A percentile compares a stretch with the other conserved stretches of the same genome.
Conservation (phyloP, 345 rosid species). For the Brassica nigra region DNA sequence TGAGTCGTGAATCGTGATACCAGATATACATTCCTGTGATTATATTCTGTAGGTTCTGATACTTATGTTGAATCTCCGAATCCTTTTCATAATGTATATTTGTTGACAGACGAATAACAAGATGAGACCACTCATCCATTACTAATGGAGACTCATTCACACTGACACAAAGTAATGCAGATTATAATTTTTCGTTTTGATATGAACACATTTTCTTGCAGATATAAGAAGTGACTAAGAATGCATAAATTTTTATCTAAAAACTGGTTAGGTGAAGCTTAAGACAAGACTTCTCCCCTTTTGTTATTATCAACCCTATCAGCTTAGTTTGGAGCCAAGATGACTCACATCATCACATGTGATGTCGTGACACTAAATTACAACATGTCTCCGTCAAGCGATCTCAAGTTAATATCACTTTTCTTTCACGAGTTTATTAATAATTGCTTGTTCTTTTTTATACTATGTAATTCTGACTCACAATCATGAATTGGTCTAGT, state of each 20-base stretch:
- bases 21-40: not conserved
- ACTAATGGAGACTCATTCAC: not conserved
- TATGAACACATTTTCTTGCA: not conserved
- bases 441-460: not conserved
- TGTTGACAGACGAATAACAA: not conserved
- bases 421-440: constrained; percentile 13
- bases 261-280: constrained; percentile 21
- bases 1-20: not conserved
- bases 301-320: constrained; percentile 24
- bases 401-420: constrained; percentile 38
- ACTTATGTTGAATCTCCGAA: not conserved
- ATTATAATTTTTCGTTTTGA: not conserved
- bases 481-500: constrained; percentile 10
- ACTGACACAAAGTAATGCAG: not conserved
- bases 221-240: not conserved
- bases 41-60: not conserved
- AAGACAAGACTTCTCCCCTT: constrained; percentile 17
- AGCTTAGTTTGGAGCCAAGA: constrained; percentile 34
- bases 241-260: not conserved
- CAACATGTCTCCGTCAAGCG: constrained; percentile 37
- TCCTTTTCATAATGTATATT: not conserved
- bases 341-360: constrained; percentile 18
- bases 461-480: not conserved
- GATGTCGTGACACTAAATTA: constrained; percentile 36
- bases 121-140: not conserved